phyloP scores from a whole-genome alignment of 306 rosid genomes.

The Rubus parviflorus region DNA sequence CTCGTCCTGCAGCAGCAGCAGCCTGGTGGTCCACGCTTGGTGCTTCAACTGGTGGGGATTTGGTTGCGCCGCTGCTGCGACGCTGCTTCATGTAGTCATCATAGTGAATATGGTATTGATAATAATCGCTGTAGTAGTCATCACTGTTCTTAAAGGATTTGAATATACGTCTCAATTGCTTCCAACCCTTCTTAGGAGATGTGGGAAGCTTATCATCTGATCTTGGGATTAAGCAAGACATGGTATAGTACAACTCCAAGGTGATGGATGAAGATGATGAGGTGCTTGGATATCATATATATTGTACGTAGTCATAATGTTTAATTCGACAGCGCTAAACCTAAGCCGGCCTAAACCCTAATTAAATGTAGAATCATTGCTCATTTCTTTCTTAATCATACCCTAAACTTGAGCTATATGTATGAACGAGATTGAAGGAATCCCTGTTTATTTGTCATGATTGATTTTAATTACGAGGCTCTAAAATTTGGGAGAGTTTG shows the following conservation, averaged over 20 bases:
- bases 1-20: background rate
- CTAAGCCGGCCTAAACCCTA: background rate
- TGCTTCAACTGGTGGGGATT: background rate
- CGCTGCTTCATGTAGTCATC: slow-evolving; percentile 9
- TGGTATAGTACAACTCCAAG: background rate
- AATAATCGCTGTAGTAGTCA: background rate
- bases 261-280: background rate
- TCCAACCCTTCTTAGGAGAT: slow-evolving; percentile 5
- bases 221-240: slow-evolving; percentile 4
- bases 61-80: background rate
- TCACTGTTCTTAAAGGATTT: slow-evolving; percentile 5
- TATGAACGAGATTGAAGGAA: background rate
- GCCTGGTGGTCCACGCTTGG: background rate
- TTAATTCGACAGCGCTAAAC: background rate
- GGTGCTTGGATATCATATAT: background rate
- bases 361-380: background rate
- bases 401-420: background rate
- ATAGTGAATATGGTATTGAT: background rate
- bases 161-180: slow-evolving; percentile 5
- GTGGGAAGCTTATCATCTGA: slow-evolving; percentile 5
- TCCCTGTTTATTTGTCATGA: background rate
- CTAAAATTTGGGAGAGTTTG: background rate
- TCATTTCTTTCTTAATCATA: background rate
- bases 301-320: background rate
- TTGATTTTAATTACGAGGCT: background rate